Conservation (phyloP, 1,284 basidiomycete species). For the Dichomitus squalens region DNA sequence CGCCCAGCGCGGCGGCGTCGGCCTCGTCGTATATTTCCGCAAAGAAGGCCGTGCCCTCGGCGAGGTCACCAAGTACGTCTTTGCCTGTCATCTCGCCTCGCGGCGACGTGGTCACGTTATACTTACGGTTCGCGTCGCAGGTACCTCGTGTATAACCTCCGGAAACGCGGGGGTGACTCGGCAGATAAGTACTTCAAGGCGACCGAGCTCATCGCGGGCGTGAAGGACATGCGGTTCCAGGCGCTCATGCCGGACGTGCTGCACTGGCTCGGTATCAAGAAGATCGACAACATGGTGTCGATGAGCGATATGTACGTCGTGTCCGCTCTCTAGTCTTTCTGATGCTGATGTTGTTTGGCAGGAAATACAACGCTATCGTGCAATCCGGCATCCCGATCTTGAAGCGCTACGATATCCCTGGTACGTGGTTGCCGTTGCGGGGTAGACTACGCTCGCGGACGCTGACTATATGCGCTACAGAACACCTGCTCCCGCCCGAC, state of each 20-base stretch:
- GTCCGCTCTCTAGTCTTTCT: conserved; percentile 9
- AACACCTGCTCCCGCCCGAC: conserved; percentile 87
- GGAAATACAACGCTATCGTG: conserved; percentile 95
- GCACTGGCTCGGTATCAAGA: conserved; percentile 90
- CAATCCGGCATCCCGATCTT: conserved; percentile 84
- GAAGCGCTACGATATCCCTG: conserved; percentile 85
- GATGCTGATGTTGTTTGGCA: conserved; percentile 29
- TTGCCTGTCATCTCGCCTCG: not conserved
- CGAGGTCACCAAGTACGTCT: conserved; percentile 83
- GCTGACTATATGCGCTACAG: conserved; percentile 31
- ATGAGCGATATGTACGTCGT: conserved; percentile 84
- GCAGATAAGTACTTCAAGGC: conserved; percentile 95
- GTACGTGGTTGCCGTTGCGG: conserved; percentile 37
- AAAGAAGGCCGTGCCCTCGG: conserved; percentile 93
- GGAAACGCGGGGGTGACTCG: conserved; percentile 91
- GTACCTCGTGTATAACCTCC: conserved; percentile 92
- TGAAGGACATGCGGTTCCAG: conserved; percentile 96
- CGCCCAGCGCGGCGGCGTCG: conserved; percentile 89
- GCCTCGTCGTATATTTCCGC: conserved; percentile 92
- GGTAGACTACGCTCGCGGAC: no score
- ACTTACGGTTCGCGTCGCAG: conserved; percentile 33
- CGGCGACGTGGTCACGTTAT: conserved; percentile 1
- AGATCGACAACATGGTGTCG: conserved; percentile 88
- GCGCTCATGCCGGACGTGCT: conserved; percentile 96
- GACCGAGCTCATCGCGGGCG: conserved; percentile 92